phyloP scores from a whole-genome alignment of 2,329 filamentous ascomycete species.

The Pyrenochaeta sp. region DNA sequence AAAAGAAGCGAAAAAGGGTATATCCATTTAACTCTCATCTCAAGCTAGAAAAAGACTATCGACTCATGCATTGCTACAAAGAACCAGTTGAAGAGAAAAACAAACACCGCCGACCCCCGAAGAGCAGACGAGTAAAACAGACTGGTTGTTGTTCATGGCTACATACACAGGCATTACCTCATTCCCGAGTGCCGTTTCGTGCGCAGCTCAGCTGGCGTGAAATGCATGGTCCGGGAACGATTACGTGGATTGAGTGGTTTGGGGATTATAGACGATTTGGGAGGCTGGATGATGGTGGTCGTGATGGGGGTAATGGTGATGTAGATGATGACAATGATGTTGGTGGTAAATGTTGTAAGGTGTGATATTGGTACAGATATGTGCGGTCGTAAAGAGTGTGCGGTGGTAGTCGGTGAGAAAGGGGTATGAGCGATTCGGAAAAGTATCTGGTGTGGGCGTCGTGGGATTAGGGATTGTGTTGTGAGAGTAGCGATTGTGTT shows the following conservation, averaged over 20 bases:
- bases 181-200: background rate
- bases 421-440: background rate
- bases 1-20: constrained; percentile 14
- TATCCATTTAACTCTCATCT: constrained; percentile 3
- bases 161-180: constrained; percentile 16
- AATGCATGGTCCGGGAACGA: background rate
- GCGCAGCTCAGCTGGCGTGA: constrained; percentile 5
- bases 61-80: background rate
- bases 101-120: background rate
- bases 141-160: constrained; percentile 1
- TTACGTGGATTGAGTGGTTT: background rate
- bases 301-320: background rate
- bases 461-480: background rate
- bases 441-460: background rate
- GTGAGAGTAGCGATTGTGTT: background rate
- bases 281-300: background rate
- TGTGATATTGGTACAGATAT: constrained; percentile 5
- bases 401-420: background rate
- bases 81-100: background rate
- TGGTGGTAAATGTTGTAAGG: background rate
- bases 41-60: too few relatives aligned
- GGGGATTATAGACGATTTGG: background rate
- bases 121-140: background rate
- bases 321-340: background rate
- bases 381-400: constrained; percentile 10